Evolutionary conservation across 2,329 filamentous ascomycete species (phyloP).

Genomic region (Aspergillus melleus): DNA sequence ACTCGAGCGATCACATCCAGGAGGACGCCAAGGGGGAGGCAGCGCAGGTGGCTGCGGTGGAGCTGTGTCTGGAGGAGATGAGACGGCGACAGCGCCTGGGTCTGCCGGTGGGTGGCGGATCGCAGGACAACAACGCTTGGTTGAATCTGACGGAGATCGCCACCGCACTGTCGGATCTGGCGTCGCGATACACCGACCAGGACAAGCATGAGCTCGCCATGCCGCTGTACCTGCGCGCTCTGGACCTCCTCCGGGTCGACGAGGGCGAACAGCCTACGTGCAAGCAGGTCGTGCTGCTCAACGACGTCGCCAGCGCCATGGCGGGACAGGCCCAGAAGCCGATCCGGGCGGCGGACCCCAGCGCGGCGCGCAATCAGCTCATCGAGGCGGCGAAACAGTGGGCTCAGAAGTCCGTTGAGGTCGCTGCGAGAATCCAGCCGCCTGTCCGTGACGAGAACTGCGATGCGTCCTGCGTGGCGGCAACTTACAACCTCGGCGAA

Average conservation of each 20-base stretch:
- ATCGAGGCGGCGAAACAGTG: constrained; percentile 72
- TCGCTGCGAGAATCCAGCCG: constrained; percentile 65
- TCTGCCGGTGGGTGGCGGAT: constrained; percentile 66
- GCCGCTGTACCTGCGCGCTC: constrained; percentile 81
- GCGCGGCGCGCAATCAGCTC: constrained; percentile 60
- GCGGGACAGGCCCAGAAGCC: constrained; percentile 33
- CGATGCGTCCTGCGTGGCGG: constrained; percentile 77
- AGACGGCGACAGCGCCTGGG: constrained; percentile 66
- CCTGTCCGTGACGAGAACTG: constrained; percentile 74
- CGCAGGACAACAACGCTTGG: constrained; percentile 34
- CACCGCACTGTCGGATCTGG: constrained; percentile 59
- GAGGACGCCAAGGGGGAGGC: constrained; percentile 74
- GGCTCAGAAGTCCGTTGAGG: constrained; percentile 73
- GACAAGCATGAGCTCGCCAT: constrained; percentile 78
- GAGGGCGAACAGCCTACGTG: constrained; percentile 57
- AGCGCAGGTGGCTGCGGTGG: constrained; percentile 75
- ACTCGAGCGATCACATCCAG: constrained; percentile 72
- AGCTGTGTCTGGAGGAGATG: constrained; percentile 74
- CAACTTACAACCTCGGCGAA: constrained; percentile 83
- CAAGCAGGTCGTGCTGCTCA: constrained; percentile 70
- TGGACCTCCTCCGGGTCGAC: constrained; percentile 62
- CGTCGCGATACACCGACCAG: constrained; percentile 70
- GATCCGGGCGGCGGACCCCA: constrained; percentile 29
- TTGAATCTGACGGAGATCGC: constrained; percentile 42
- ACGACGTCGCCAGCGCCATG: constrained; percentile 60